Evolutionary conservation across 2,329 filamentous ascomycete species (phyloP).

Genomic region (Xylariales sp.): DNA sequence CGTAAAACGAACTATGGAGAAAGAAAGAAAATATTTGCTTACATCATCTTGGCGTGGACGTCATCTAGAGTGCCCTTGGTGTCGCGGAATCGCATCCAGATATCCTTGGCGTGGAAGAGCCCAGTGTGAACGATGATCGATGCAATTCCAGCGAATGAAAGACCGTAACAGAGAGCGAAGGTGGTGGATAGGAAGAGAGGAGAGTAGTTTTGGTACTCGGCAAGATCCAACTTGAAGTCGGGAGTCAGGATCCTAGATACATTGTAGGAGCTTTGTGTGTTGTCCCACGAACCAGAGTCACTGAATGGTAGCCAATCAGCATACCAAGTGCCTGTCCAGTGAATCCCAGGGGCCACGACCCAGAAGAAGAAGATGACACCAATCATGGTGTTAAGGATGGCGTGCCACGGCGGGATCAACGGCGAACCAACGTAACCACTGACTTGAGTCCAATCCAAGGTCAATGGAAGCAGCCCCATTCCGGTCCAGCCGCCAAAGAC

Average conservation of each 20-base stretch:
- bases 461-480: slow-evolving; percentile 56
- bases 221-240: slow-evolving; percentile 1
- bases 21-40: not conserved
- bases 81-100: not conserved
- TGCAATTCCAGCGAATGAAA: slow-evolving; percentile 2
- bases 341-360: slow-evolving; percentile 27
- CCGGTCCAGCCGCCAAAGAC: slow-evolving; percentile 56
- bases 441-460: slow-evolving; percentile 48
- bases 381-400: slow-evolving; percentile 50
- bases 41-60: slow-evolving; percentile 4
- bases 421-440: slow-evolving; percentile 46
- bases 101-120: slow-evolving; percentile 3
- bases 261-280: slow-evolving; percentile 3
- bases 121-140: slow-evolving; percentile 3
- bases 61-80: slow-evolving; percentile 1
- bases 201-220: slow-evolving; percentile 1
- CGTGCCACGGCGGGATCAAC: slow-evolving; percentile 49
- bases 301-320: slow-evolving; percentile 12
- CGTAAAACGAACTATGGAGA: not conserved
- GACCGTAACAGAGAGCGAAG: slow-evolving; percentile 2
- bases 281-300: slow-evolving; percentile 2
- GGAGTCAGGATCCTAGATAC: not conserved
- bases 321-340: slow-evolving; percentile 17
- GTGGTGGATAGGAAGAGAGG: slow-evolving; percentile 1
- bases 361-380: slow-evolving; percentile 48